Conservation (phyloP, 2,329 filamentous ascomycete species). For the Fusarium paranaense region DNA sequence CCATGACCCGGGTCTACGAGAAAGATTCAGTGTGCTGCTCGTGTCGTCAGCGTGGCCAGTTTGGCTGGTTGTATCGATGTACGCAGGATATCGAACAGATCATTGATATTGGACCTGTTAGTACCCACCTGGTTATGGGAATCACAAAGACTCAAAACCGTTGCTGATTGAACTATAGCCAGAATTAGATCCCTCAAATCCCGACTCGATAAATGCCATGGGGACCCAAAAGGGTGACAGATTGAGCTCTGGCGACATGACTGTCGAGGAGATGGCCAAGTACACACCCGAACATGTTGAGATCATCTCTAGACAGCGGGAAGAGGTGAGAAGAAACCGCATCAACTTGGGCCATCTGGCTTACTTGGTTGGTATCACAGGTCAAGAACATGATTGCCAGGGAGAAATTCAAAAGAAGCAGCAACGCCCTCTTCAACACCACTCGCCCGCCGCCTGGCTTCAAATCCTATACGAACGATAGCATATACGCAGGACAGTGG, state of each 20-base stretch:
- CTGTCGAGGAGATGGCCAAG: slow-evolving; percentile 52
- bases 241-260: slow-evolving; percentile 59
- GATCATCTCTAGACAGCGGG: slow-evolving; percentile 62
- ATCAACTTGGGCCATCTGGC: slow-evolving; percentile 39
- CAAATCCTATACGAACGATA: slow-evolving; percentile 21
- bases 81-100: slow-evolving; percentile 69
- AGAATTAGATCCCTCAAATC: slow-evolving; percentile 48
- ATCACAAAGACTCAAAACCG: background rate
- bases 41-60: slow-evolving; percentile 66
- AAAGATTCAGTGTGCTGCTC: slow-evolving; percentile 63
- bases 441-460: slow-evolving; percentile 29
- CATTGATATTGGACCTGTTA: slow-evolving; percentile 46
- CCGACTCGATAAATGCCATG: slow-evolving; percentile 47
- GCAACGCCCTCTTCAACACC: slow-evolving; percentile 34
- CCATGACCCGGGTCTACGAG: slow-evolving; percentile 74
- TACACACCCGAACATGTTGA: slow-evolving; percentile 63
- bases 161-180: slow-evolving; percentile 35
- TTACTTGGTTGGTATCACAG: slow-evolving; percentile 12
- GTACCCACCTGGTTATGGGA: slow-evolving; percentile 32
- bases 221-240: slow-evolving; percentile 57
- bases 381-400: slow-evolving; percentile 45
- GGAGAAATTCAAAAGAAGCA: slow-evolving; percentile 42
- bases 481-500: slow-evolving; percentile 52
- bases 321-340: slow-evolving; percentile 53
- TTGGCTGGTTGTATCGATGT: slow-evolving; percentile 82